phyloP scores from a whole-genome alignment of 345 rosid genomes.

The Garcia nutans region DNA sequence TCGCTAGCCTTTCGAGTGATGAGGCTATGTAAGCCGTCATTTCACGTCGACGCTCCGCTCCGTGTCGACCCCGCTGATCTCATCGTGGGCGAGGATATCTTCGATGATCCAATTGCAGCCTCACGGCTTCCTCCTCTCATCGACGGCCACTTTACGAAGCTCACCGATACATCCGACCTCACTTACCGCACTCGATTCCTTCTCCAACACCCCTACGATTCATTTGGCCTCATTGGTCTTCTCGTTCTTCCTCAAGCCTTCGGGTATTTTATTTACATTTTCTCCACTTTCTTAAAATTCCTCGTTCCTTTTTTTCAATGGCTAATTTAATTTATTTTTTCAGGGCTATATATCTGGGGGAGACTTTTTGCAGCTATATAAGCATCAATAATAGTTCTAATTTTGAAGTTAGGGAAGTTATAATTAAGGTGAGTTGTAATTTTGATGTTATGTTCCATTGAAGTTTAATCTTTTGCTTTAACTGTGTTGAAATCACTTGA shows the following conservation, averaged over 20 bases:
- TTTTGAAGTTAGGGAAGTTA: conserved; percentile 78
- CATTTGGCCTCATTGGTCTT: conserved; percentile 89
- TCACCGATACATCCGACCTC: conserved; percentile 60
- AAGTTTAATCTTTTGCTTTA: neutral
- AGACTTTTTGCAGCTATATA: conserved; percentile 88
- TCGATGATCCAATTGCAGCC: conserved; percentile 77
- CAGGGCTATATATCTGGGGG: conserved; percentile 93
- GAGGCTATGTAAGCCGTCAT: conserved; percentile 89
- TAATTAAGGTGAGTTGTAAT: conserved; percentile 53
- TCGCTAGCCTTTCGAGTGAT: conserved; percentile 95
- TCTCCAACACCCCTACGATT: conserved; percentile 64
- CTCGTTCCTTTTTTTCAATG: neutral
- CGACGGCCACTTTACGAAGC: conserved; percentile 22
- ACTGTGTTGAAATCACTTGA: too few species aligned
- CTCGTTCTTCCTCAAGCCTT: conserved; percentile 97
- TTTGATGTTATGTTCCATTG: too few species aligned
- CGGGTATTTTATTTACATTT: conserved; percentile 43
- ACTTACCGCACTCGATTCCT: conserved; percentile 65
- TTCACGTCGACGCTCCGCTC: conserved; percentile 84
- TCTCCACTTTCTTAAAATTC: neutral
- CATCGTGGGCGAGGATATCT: conserved; percentile 85
- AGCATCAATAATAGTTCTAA: conserved; percentile 88
- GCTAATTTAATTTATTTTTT: neutral
- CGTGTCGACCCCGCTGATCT: conserved; percentile 83
- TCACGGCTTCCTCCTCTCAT: conserved; percentile 52